These are phyloP conservation scores for Chloris gayana DNA, from an alignment of 176 grass and related monocot genomes.

Conservation along the genomic window DNA sequence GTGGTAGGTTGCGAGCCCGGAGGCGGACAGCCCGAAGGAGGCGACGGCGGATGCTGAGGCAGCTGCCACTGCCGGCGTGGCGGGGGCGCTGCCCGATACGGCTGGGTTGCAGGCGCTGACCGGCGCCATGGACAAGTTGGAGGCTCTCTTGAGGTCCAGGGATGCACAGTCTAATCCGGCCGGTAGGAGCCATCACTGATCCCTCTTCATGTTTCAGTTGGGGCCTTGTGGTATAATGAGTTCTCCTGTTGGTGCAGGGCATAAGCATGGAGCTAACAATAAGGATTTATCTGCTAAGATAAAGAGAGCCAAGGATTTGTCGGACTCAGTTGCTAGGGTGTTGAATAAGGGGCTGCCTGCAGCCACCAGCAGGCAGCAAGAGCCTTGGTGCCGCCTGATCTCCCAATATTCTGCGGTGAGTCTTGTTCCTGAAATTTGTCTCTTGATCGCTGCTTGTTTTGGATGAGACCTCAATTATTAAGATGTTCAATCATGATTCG, in stretches of 20 bases:
- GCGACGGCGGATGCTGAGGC: neutral
- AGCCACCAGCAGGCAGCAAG: conserved; percentile 25
- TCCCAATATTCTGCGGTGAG: conserved; percentile 63
- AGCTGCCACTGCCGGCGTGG: neutral
- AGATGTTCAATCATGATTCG: neutral
- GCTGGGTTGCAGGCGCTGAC: conserved; percentile 49
- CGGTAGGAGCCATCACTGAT: conserved; percentile 21
- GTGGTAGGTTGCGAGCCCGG: conserved; percentile 20
- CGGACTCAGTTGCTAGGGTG: conserved; percentile 40
- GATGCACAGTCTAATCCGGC: conserved; percentile 32
- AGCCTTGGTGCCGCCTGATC: conserved; percentile 71
- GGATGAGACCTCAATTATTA: neutral
- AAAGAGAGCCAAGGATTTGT: conserved; percentile 47
- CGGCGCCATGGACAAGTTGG: conserved; percentile 54
- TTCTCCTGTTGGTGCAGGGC: conserved; percentile 28
- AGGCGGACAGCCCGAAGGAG: conserved; percentile 20
- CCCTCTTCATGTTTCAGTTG: neutral
- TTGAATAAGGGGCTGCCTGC: conserved; percentile 30
- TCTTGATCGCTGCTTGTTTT: neutral
- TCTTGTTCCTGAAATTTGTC: neutral
- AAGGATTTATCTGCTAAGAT: conserved; percentile 48
- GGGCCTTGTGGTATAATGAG: neutral
- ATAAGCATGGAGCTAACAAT: conserved; percentile 24
- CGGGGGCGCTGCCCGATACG: conserved; percentile 24
- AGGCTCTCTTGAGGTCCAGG: conserved; percentile 46